Conservation (phyloP, 495 filamentous ascomycete species). For the Aspergillus nanangensis region DNA sequence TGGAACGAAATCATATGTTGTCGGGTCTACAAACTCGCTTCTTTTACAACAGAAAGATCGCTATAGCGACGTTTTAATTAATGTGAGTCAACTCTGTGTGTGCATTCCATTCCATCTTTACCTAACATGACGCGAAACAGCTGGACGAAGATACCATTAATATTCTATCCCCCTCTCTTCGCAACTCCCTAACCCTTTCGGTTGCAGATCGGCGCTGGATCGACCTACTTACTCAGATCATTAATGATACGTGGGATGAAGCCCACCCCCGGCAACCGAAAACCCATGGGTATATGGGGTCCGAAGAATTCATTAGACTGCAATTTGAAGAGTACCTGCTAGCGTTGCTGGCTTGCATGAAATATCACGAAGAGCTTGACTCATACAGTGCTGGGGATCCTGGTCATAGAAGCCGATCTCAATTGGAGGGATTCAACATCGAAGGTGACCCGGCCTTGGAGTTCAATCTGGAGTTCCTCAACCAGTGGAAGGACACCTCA, state of each 20-base stretch:
- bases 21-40: constrained; percentile 93
- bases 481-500: constrained; percentile 77
- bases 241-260: constrained; percentile 96
- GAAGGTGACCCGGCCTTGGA: constrained; percentile 85
- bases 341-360: constrained; percentile 80
- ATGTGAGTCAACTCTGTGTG: constrained; percentile 43
- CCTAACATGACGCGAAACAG: constrained; percentile 22
- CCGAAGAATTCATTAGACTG: constrained; percentile 94
- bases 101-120: neutral
- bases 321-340: constrained; percentile 98
- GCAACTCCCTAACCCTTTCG: constrained; percentile 72
- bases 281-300: constrained; percentile 91
- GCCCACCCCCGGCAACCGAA: constrained; percentile 82
- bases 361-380: constrained; percentile 76
- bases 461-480: constrained; percentile 68
- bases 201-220: constrained; percentile 93
- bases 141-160: constrained; percentile 86
- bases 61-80: constrained; percentile 97
- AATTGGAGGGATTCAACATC: constrained; percentile 38
- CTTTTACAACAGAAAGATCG: constrained; percentile 90
- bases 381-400: constrained; percentile 25
- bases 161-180: constrained; percentile 74
- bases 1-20: constrained; percentile 94
- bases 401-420: constrained; percentile 22
- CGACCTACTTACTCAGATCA: constrained; percentile 86